Conservation (phyloP, 2,329 filamentous ascomycete genomes). For the Neoscytalidium dimidiatum region DNA sequence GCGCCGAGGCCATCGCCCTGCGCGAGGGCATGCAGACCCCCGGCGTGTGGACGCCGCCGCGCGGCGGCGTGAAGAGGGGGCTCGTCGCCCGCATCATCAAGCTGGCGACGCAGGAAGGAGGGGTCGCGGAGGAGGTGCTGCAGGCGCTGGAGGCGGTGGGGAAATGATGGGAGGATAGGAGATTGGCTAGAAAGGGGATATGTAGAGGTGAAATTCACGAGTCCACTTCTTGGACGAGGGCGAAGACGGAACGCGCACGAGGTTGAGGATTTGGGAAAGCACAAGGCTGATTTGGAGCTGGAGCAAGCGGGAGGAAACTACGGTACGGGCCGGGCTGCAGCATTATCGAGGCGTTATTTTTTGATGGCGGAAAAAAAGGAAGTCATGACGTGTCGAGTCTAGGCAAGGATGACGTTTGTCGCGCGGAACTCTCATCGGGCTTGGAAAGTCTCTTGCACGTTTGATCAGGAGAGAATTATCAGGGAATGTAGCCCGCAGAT, state of each 20-base stretch:
- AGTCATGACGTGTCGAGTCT: not conserved
- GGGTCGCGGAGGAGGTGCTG: constrained; percentile 84
- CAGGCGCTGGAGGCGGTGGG: constrained; percentile 78
- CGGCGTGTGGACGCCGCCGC: constrained; percentile 82
- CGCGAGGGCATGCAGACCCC: constrained; percentile 59
- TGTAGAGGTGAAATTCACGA: too few relatives aligned
- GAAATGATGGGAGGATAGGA: constrained; percentile 26
- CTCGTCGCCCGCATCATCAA: constrained; percentile 75
- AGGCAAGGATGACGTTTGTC: not conserved
- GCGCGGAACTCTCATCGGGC: too few relatives aligned
- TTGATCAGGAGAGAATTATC: too few relatives aligned
- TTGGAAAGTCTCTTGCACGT: too few relatives aligned
- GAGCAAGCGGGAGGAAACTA: too few relatives aligned
- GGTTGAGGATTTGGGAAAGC: too few relatives aligned
- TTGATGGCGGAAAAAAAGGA: not conserved
- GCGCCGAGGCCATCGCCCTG: constrained; percentile 43
- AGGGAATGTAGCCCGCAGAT: too few relatives aligned
- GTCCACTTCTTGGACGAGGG: too few relatives aligned
- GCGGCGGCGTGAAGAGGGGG: constrained; percentile 77
- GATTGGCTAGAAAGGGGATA: too few relatives aligned
- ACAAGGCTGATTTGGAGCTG: not conserved
- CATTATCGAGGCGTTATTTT: not conserved
- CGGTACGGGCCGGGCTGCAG: not conserved
- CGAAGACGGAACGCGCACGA: too few relatives aligned
- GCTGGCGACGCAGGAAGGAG: constrained; percentile 73